Evolutionary conservation across 2,329 filamentous ascomycete species (phyloP).

Genomic region (Aspergillus terreus): DNA sequence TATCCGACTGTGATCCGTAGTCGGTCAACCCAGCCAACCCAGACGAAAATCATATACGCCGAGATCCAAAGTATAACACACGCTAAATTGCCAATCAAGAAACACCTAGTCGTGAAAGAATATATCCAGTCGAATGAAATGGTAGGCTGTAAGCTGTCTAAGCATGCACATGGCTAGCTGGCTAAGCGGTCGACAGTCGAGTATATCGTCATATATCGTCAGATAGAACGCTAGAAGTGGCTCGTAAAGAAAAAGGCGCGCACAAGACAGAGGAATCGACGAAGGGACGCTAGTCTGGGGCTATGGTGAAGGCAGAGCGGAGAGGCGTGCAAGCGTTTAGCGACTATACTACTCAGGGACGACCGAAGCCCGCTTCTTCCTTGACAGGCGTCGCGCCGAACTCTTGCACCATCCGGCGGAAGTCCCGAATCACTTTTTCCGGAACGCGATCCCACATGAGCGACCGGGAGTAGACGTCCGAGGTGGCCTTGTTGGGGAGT

Average conservation of each 20-base stretch:
- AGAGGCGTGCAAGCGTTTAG: slow-evolving; percentile 3
- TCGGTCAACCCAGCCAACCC: slow-evolving; percentile 11
- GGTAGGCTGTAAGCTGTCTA: slow-evolving; percentile 18
- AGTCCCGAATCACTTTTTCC: slow-evolving; percentile 83
- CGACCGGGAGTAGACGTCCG: slow-evolving; percentile 89
- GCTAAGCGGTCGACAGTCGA: slow-evolving; percentile 21
- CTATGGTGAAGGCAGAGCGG: slow-evolving; percentile 7
- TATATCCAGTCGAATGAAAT: slow-evolving; percentile 22
- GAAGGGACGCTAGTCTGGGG: slow-evolving; percentile 7
- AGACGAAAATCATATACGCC: slow-evolving; percentile 16
- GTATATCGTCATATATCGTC: slow-evolving; percentile 10
- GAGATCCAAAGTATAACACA: slow-evolving; percentile 18
- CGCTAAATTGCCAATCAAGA: slow-evolving; percentile 20
- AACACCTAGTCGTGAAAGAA: slow-evolving; percentile 12
- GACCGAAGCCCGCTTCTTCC: slow-evolving; percentile 19
- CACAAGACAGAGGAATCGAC: slow-evolving; percentile 8
- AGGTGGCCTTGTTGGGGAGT: slow-evolving; percentile 52
- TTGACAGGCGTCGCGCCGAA: slow-evolving; percentile 46
- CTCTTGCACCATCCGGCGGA: slow-evolving; percentile 85
- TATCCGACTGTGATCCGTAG: slow-evolving; percentile 8
- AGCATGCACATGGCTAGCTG: slow-evolving; percentile 23
- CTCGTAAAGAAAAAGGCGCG: slow-evolving; percentile 10
- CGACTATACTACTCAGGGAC: slow-evolving; percentile 11
- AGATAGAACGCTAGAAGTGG: slow-evolving; percentile 8
- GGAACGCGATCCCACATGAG: slow-evolving; percentile 94